Evolutionary conservation across 208 protist species (phyloP), one percentile per base, ranked within the genome.

Genomic region (Crithidia fasciculata): DNA sequence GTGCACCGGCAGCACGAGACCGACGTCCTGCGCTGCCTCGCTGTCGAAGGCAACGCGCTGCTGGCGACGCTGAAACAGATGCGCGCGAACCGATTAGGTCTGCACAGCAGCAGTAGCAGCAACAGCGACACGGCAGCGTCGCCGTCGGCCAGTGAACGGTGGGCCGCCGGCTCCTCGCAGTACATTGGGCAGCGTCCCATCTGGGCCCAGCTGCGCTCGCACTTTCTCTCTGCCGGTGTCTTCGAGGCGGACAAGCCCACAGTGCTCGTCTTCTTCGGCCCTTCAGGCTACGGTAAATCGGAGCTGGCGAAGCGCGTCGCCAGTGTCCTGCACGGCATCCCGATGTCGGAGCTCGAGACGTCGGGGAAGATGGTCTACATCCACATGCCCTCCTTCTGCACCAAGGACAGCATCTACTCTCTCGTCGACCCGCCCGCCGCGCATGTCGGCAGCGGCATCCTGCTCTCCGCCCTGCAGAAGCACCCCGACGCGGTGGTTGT

Each of bases 351-450:
- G 65, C 60, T 91, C 47, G 89, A 96, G 74, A 50, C 76, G 3
- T 73, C 69, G 4, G 92, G 92, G 15, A 88, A 92, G 63, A 80
- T 96, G 49, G 82, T 96, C 12, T 82, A 90, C 73, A 92, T 96
- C 53, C 89, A 96, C 77, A 91, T 94, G 76, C 89, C 89, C 44
- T 94, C 87, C 8, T 95, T 93, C 63, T 92, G 89, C 79, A 96
- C 92, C 16, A 86, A 85, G 47, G 89, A 96, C 72, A 89, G 86
- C 69, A 93, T 96, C 54, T 95, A 96, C 80, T 96, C 92, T 8
- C 82, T 96, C 10, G 89, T 96, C 28, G 92, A 96, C 75, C 92
- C 92, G 18, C 92, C 92, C 0, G 89, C 89, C 2, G 92, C 89
- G 1, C 89, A 95, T 68, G 86, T 95, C 13, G 92, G 92, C 8